Evolutionary conservation across 306 rosid genomes (phyloP).

Genomic region (Psophocarpus tetragonolobus): DNA sequence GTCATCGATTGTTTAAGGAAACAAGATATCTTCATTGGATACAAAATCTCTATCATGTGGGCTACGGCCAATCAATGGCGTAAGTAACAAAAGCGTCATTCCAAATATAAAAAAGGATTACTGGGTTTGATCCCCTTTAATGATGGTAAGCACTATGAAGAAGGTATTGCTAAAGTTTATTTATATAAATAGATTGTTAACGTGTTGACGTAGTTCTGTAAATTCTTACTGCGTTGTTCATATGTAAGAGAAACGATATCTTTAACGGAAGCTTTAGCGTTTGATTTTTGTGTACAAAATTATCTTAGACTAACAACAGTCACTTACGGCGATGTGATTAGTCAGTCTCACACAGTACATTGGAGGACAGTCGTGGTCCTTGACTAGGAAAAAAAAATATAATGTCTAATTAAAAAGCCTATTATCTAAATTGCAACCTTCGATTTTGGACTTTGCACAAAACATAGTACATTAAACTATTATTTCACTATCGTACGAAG

Average conservation of each 20-base stretch:
- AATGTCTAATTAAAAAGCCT: constrained; percentile 9
- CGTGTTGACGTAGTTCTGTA: no score
- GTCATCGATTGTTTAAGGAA: constrained; percentile 43
- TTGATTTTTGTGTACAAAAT: no score
- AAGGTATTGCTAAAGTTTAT: neutral
- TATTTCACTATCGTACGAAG: neutral
- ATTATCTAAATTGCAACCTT: constrained; percentile 3
- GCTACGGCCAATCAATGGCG: constrained; percentile 16
- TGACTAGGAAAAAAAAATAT: no score
- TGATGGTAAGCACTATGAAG: constrained; percentile 17
- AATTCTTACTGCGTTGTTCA: no score
- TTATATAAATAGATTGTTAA: neutral
- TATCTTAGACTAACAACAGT: no score
- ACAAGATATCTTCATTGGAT: constrained; percentile 37
- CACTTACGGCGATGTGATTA: no score
- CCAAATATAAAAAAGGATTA: neutral
- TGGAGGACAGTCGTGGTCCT: no score
- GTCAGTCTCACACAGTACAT: no score
- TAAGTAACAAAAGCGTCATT: constrained; percentile 15
- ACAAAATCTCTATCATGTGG: constrained; percentile 44
- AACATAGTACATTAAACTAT: neutral
- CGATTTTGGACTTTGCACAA: constrained; percentile 15
- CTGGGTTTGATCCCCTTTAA: neutral
- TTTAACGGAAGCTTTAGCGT: no score
- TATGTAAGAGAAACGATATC: no score